Conservation (phyloP, 495 filamentous ascomycete species). For the Apiosordaria backusii region DNA sequence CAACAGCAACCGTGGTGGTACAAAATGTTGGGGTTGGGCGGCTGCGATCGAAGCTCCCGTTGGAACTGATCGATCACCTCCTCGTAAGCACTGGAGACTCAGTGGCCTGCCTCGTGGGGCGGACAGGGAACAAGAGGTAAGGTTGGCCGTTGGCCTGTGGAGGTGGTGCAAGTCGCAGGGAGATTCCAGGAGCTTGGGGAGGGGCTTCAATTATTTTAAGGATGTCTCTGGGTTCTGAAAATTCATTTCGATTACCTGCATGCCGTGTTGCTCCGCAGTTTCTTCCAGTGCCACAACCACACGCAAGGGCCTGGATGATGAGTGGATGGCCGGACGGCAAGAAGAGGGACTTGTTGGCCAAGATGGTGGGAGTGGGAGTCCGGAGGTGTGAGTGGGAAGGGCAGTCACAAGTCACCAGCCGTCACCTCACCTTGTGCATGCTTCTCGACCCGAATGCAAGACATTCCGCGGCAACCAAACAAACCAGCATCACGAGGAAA, state of each 20-base stretch:
- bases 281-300: not conserved
- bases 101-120: not conserved
- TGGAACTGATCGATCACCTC: not conserved
- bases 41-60: not conserved
- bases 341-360: not conserved
- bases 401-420: too few species aligned
- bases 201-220: not conserved
- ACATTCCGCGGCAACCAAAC: not conserved
- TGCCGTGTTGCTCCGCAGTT: not conserved
- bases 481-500: not conserved
- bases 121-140: not conserved
- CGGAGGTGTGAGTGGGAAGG: not conserved
- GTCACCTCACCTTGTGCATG: too few species aligned
- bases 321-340: not conserved
- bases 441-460: not conserved
- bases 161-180: not conserved
- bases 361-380: not conserved
- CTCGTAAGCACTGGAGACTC: not conserved
- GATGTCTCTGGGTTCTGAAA: not conserved
- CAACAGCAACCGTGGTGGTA: not conserved
- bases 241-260: not conserved
- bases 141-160: constrained; percentile 3
- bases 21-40: not conserved
- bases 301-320: not conserved
- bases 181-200: constrained; percentile 1